Conservation (phyloP, 2,329 filamentous ascomycete species). For the Verticillium klebahnii region DNA sequence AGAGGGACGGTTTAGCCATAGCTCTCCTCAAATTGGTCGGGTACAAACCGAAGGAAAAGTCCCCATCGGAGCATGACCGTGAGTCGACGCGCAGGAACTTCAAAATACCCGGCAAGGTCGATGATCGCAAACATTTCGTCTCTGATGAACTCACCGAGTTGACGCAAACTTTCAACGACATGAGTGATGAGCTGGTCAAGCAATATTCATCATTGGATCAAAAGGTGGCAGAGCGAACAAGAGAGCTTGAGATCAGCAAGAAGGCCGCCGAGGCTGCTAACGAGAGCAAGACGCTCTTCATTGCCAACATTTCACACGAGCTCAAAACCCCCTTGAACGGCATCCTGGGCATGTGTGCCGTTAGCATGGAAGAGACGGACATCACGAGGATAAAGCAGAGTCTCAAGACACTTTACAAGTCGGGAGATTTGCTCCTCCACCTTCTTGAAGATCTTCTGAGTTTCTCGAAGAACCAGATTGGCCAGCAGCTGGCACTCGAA, state of each 20-base stretch:
- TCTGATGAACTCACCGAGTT: constrained; percentile 84
- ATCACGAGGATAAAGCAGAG: constrained; percentile 73
- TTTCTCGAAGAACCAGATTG: constrained; percentile 93
- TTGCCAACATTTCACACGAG: constrained; percentile 86
- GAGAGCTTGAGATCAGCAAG: constrained; percentile 83
- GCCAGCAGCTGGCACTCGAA: constrained; percentile 75
- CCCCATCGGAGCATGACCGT: constrained; percentile 25
- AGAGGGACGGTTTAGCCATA: constrained; percentile 23
- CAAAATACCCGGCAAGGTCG: constrained; percentile 80
- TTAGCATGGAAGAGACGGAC: constrained; percentile 90
- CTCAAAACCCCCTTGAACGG: constrained; percentile 94
- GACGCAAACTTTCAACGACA: constrained; percentile 83
- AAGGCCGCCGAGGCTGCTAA: constrained; percentile 92
- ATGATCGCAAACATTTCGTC: constrained; percentile 67
- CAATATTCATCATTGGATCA: constrained; percentile 83
- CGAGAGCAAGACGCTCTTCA: constrained; percentile 95
- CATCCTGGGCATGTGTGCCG: constrained; percentile 88
- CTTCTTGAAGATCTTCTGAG: constrained; percentile 84
- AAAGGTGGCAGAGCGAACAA: constrained; percentile 76
- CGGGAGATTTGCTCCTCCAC: constrained; percentile 74
- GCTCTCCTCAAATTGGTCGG: constrained; percentile 12
- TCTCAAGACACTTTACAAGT: constrained; percentile 84
- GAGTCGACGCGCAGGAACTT: constrained; percentile 54
- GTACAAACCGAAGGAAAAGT: constrained; percentile 15
- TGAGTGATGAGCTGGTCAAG: constrained; percentile 84